Base-by-base conservation (phyloP, 108 stramenopile species). In the Pseudonitzschia multiseries region DNA sequence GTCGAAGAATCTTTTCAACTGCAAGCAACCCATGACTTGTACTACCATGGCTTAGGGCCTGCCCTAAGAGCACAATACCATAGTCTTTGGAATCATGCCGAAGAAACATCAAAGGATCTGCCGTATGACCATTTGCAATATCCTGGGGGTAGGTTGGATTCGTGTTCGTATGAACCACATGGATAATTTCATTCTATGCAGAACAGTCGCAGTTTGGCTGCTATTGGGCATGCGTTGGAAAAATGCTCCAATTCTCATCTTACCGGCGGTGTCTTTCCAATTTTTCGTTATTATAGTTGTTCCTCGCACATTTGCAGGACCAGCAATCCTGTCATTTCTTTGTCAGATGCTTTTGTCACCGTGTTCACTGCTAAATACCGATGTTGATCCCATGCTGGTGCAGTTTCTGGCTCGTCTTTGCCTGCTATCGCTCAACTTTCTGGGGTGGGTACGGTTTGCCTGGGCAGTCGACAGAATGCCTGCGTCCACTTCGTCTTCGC, bases 1-100 rank as follows among this genome's bases (percentile, higher is more conserved):
- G 98, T 99, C n/a, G 99, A 99, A 76, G 99, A 99, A 75, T 92
- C 90, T 57, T 99, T 99, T 77, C 93, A 96, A 73, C 77, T 96
- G 46, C 99, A 99, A 87, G 99, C 98, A 24, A 84, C 91, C 1
- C 92, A 97, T 74, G 98, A 99, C 79, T 68, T 95, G 48, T 86
- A 85, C 50, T 90, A 89, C 74, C 71, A 89, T 74, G 91, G 93
- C 10, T 29, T 94, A 28, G 57, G 80, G 8, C 87, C 87, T 2
- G 83, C 87, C 12, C 29, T 70, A 24, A 8, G 48, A 50, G 53
- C 20, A 70, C 9, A 12, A 70, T 57, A 18, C 13, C 46, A 14
- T 10, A 48, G 46, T 48, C 17, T 48, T 48, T 48, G 46, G 46
- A 48, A 48, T 48, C 17, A 14, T 2, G 18, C 12, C 46, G 46